Evolutionary conservation across 345 rosid species (phyloP), one percentile per base, ranked within the genome.

Genomic region (Salix udensis): DNA sequence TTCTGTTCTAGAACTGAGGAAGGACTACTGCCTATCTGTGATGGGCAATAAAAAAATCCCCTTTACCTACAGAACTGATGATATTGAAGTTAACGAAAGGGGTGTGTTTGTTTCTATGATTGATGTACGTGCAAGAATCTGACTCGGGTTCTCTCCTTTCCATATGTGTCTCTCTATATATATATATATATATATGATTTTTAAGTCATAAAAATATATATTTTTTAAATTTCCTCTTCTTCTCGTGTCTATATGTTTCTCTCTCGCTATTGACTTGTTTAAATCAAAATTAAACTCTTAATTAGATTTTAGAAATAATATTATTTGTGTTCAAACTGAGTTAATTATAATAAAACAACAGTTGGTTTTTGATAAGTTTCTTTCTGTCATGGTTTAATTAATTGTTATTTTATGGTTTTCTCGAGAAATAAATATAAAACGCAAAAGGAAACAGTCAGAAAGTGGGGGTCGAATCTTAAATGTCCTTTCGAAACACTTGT

Each of bases 391-490:
- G n/a, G 23, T 19, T 26, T 1, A 40, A 8, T 74, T 21, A 13
- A 26, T 23, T 11, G 26, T 26, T 65, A 19, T 52, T 61, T 26
- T 13, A 6, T 26, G 18, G 62, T 68, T 79, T 71, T 76, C 67
- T 76, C 69, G 61, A 36, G 82, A 76, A 74, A 64, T 15, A 76
- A 74, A 64, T 15, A 8, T 18, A 70, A 79, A 40, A 40, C 46
- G 65, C 18, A 39, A 44, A 61, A 67, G 46, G 80, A 74, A 69
- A 42, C 76, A 73, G 84, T 82, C 84, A 85, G n/a, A 80, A 73
- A 61, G 76, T 64, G 77, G 68, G 83, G 4, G 77, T 71, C 75
- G 73, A 70, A 83, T 81, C 84, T 71, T n/a, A 52, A 70, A 74
- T 61, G 84, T 78, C 76, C 30, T 69, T 28, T 77, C 78, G 23